Conservation (phyloP, 2,329 filamentous ascomycete species). For the Monascus ruber region DNA sequence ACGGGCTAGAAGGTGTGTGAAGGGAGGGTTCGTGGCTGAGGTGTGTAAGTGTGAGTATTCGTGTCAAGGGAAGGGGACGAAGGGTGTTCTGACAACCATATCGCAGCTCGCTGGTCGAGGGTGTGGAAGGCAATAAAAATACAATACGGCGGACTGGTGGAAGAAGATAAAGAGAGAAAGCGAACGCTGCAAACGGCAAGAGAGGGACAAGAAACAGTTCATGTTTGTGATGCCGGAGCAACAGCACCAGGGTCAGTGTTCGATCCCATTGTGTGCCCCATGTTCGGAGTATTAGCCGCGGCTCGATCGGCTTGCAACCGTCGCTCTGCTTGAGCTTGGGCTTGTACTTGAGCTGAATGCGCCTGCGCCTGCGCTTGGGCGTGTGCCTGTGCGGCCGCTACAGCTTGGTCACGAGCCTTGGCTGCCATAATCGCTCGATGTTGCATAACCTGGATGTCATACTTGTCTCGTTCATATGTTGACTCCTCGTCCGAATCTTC, state of each 20-base stretch:
- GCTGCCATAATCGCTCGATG: slow-evolving; percentile 42
- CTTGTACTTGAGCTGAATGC: slow-evolving; percentile 29
- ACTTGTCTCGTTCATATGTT: slow-evolving; percentile 64
- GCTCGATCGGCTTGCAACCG: slow-evolving; percentile 26
- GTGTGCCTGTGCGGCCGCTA: slow-evolving; percentile 31
- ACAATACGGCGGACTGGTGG: slow-evolving; percentile 14
- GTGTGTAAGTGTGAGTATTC: too few species aligned
- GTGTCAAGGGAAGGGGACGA: not conserved
- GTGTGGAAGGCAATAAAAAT: slow-evolving; percentile 16
- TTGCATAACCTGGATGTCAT: slow-evolving; percentile 44
- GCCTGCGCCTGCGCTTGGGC: slow-evolving; percentile 30
- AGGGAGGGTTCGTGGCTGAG: too few species aligned
- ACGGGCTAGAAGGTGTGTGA: too few species aligned
- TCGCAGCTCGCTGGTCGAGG: slow-evolving; percentile 4
- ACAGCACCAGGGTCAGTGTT: slow-evolving; percentile 20
- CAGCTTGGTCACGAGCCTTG: slow-evolving; percentile 31
- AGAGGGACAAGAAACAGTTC: slow-evolving; percentile 11
- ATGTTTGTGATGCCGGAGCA: slow-evolving; percentile 18
- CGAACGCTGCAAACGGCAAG: slow-evolving; percentile 5
- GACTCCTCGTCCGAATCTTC: slow-evolving; percentile 70
- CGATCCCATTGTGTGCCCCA: slow-evolving; percentile 16
- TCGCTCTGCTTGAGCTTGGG: slow-evolving; percentile 24
- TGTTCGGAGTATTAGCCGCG: slow-evolving; percentile 11
- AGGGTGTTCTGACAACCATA: not conserved
- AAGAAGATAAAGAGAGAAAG: slow-evolving; percentile 8